Conservation (phyloP, 306 rosid genomes). For the Sechiopsis laciniata region DNA sequence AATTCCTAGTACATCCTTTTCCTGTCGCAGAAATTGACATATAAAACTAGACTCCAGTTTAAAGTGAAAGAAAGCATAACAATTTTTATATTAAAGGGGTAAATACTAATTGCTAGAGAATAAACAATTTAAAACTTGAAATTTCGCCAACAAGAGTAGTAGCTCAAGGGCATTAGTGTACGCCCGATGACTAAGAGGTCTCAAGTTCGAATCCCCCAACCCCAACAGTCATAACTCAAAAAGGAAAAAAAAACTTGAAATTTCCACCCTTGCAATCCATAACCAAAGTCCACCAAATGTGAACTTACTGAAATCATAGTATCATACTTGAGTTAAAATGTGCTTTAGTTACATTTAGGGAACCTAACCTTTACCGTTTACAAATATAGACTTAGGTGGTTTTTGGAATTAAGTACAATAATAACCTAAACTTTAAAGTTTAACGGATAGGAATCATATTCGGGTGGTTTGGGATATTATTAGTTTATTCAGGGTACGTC, state of each 20-base stretch:
- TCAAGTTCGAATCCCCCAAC: too few species aligned
- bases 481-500: not conserved
- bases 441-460: not conserved
- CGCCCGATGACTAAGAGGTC: too few species aligned
- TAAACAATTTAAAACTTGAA: constrained; percentile 9
- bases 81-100: not conserved
- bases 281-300: not conserved
- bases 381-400: not conserved
- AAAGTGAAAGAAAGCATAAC: not conserved
- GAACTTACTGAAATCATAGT: not conserved
- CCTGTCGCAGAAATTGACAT: constrained; percentile 43
- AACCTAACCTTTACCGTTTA: not conserved
- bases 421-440: too few species aligned
- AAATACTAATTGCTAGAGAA: not conserved
- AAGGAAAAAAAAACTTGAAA: not conserved
- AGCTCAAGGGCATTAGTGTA: too few species aligned
- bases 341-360: not conserved
- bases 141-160: too few species aligned
- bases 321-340: not conserved
- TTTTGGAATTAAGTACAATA: not conserved
- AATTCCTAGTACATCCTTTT: constrained; percentile 62
- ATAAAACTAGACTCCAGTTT: constrained; percentile 1
- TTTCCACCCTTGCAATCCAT: not conserved
- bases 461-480: not conserved
- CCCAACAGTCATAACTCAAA: too few species aligned